Percentiles rank a stretch among this genome's conserved stretches.
phyloP scores from a whole-genome alignment of 2,329 filamentous ascomycete species.

The Aspergillus calidoustus region DNA sequence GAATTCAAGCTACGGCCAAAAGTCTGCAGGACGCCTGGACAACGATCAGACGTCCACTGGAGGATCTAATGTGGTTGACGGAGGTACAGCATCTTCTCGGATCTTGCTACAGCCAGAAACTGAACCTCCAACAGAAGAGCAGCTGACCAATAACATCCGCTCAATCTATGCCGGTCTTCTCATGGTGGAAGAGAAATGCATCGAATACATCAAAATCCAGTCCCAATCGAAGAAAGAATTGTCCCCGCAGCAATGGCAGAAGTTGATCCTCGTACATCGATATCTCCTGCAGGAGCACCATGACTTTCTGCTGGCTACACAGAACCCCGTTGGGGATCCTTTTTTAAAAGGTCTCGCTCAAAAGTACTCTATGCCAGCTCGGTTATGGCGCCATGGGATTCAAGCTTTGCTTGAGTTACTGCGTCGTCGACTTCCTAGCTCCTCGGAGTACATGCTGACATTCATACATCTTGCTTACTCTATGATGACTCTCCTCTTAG shows the following conservation, averaged over 20 bases:
- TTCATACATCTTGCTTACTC: slow-evolving; percentile 90
- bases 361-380: slow-evolving; percentile 87
- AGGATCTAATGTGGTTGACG: slow-evolving; percentile 25
- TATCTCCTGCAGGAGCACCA: slow-evolving; percentile 82
- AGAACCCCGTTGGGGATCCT: slow-evolving; percentile 77
- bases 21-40: slow-evolving; percentile 22
- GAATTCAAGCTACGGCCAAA: slow-evolving; percentile 22
- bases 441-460: slow-evolving; percentile 84
- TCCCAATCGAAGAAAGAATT: slow-evolving; percentile 58
- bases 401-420: slow-evolving; percentile 81
- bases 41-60: slow-evolving; percentile 24
- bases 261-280: slow-evolving; percentile 78
- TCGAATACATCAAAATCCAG: slow-evolving; percentile 75
- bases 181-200: slow-evolving; percentile 86
- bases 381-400: slow-evolving; percentile 95
- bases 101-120: slow-evolving; percentile 65
- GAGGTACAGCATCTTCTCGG: slow-evolving; percentile 34
- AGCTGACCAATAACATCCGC: slow-evolving; percentile 75
- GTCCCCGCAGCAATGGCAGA: slow-evolving; percentile 77
- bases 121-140: slow-evolving; percentile 73
- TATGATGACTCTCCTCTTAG: slow-evolving; percentile 85
- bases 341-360: slow-evolving; percentile 70
- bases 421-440: slow-evolving; percentile 72
- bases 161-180: slow-evolving; percentile 73
- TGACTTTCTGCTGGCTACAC: slow-evolving; percentile 83